Conservation (phyloP, 179 eudicot genomes). For the Gypsophila paniculata region DNA sequence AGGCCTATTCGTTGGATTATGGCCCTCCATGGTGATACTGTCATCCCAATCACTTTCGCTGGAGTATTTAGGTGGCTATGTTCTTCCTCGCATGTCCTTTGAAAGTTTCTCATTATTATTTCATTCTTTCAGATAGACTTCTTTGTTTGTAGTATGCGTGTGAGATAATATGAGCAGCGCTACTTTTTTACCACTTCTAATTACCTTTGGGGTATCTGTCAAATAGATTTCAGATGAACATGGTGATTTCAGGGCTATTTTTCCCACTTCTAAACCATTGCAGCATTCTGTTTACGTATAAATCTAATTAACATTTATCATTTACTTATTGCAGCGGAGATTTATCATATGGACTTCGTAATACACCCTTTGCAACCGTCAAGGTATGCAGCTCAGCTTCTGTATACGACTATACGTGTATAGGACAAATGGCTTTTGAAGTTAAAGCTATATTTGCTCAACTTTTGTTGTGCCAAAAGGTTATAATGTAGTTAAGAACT, state of each 20-base stretch:
- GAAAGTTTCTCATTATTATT: background rate
- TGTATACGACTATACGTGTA: slow-evolving; percentile 7
- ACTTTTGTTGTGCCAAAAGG: background rate
- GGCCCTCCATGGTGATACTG: slow-evolving; percentile 85
- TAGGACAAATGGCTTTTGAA: background rate
- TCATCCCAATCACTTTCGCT: slow-evolving; percentile 72
- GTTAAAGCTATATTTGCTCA: background rate
- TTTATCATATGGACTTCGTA: slow-evolving; percentile 79
- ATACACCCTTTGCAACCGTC: slow-evolving; percentile 68
- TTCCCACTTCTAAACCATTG: background rate
- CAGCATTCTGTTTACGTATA: background rate
- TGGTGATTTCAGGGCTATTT: too few relatives aligned
- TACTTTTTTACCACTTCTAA: background rate
- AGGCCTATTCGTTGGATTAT: slow-evolving; percentile 96
- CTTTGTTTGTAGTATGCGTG: background rate
- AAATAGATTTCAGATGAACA: background rate
- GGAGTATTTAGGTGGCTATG: slow-evolving; percentile 62
- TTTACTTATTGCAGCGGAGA: slow-evolving; percentile 54
- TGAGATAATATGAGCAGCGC: background rate
- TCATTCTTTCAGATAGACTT: background rate
- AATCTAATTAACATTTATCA: slow-evolving; percentile 6
- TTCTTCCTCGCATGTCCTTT: slow-evolving; percentile 11
- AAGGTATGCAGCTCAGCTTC: slow-evolving; percentile 42
- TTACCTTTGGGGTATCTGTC: background rate
- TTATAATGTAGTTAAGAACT: background rate